Percentiles rank a stretch among this genome's conserved stretches.
Evolutionary conservation across 306 rosid genomes (phyloP).

Genomic region (Cyamopsis tetragonoloba): DNA sequence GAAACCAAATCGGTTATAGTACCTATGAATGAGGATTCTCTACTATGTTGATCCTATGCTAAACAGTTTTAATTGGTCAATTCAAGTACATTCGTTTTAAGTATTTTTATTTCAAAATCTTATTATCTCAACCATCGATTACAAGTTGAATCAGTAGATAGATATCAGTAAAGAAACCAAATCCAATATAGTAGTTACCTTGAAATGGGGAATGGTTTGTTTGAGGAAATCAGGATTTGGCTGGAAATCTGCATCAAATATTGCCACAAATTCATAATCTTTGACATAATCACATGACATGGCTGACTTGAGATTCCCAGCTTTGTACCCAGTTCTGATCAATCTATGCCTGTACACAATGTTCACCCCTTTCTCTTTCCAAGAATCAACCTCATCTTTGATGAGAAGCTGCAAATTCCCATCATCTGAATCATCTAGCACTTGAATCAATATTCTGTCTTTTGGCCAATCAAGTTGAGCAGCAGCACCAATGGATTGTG

Average conservation of each 20-base stretch:
- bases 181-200: slow-evolving; percentile 61
- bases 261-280: slow-evolving; percentile 86
- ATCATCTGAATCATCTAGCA: slow-evolving; percentile 90
- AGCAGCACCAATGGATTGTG: slow-evolving; percentile 85
- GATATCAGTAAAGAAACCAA: too few relatives aligned
- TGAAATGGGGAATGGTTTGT: slow-evolving; percentile 82
- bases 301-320: slow-evolving; percentile 96
- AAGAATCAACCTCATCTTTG: slow-evolving; percentile 65
- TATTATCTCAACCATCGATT: too few relatives aligned
- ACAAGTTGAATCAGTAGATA: too few relatives aligned
- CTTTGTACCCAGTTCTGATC: slow-evolving; percentile 95
- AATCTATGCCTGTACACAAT: slow-evolving; percentile 83
- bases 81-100: too few relatives aligned
- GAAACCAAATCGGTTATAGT: too few relatives aligned
- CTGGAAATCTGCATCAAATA: slow-evolving; percentile 92
- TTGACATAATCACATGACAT: slow-evolving; percentile 91
- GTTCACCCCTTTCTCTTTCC: slow-evolving; percentile 83
- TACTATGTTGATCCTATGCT: too few relatives aligned
- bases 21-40: too few relatives aligned
- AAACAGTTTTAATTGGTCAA: too few relatives aligned
- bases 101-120: too few relatives aligned
- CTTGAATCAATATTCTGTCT: slow-evolving; percentile 78
- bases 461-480: slow-evolving; percentile 96
- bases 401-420: slow-evolving; percentile 61
- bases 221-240: slow-evolving; percentile 93